Base-by-base conservation (phyloP, 306 rosid species). In the Fagus crenata region DNA sequence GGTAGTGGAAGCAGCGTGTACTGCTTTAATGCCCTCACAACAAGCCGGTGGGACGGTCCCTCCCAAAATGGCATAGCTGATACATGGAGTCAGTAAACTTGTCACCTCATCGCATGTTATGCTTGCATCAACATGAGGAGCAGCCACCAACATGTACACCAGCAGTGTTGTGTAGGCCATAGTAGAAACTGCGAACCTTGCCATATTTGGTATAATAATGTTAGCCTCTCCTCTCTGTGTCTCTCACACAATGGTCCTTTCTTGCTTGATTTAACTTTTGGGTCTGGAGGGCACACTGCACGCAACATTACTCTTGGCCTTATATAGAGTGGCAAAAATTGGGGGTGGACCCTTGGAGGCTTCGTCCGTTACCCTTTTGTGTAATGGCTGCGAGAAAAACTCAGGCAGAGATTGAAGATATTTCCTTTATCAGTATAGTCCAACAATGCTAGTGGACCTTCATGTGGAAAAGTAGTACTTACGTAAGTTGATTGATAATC, bases 31-130 rank as follows among this genome's bases (percentile, higher is more conserved):
- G 13, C 97, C 95, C 37, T 81, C 81, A n/a, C 95, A 92, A 22
- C 97, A 92, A 49, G 51, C 32, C 0, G 85, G 76, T 2, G 89
- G 53, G 18, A 88, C 93, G 0, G 42, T 46, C 11, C 91, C 95
- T 46, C 97, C 97, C 0, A 85, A 0, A n/a, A 88, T 81, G 8
- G 69, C 95, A 63, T 81, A 92, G 77, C 78, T 67, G 33, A 92
- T 87, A 83, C 95, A 92, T 68, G 97, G 91, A 17, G 73, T 74
- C 3, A 92, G 78, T 77, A 82, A 87, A 1, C 33, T 28, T 0
- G 84, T 85, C 3, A 88, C 82, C 73, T 92, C 78, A 0, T 63
- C 87, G 67, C 97, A 92, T 7, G 89, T 77, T 39, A 89, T 1
- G 22, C 74, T 72, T 14, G 87, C 84, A 22, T 82, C 11, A 7